Evolutionary conservation across 371 early-diverging fungal genomes (phyloP), one percentile per base, ranked within the genome.

Genomic region (Conidiobolus incongruus): DNA sequence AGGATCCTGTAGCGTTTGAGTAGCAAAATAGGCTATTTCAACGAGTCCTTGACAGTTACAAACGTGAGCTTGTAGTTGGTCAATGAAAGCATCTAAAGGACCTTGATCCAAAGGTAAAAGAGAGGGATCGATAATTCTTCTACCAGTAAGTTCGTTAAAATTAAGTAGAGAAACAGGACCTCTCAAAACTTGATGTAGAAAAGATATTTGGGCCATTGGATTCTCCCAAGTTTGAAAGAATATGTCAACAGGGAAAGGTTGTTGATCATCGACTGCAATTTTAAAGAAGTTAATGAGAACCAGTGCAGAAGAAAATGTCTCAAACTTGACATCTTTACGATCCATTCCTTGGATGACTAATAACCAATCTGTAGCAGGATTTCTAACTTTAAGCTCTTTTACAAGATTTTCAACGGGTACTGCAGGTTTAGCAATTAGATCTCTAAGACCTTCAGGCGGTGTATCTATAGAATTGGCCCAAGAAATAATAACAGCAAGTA

Each of bases 221-320:
- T 35, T 35, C 13, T 31, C 26, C 44, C 44, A 44, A 26, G 17
- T 44, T 11, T 44, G 34, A 22, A 32, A 44, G 20, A 44, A 44
- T 21, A 19, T 33, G 10, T 32, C 10, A 12, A 44, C 32, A 15
- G 44, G 44, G 13, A 20, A 6, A 22, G 32, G 32, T 7, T 44
- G 34, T 26, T 44, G 34, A 2, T n/a, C 24, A 22, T n/a, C 16
- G 11, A 15, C 15, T 10, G 22, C 15, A 16, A 28, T 7, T 26
- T 29, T 22, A 17, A 20, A 40, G 4, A 22, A 22, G 17, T 20
- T 11, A 28, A 40, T 29, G 5, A 22, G 28, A 20, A 40, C 31
- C 2, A 29, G 5, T 13, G 29, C 29, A 29, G 40, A 24, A 11
- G n/a, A 15, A 17, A 30, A 22, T 4, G 40, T 29, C 4, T 30